phyloP scores from a whole-genome alignment of 169 alveolate species.

The Ichthyophthirius multifiliis region DNA sequence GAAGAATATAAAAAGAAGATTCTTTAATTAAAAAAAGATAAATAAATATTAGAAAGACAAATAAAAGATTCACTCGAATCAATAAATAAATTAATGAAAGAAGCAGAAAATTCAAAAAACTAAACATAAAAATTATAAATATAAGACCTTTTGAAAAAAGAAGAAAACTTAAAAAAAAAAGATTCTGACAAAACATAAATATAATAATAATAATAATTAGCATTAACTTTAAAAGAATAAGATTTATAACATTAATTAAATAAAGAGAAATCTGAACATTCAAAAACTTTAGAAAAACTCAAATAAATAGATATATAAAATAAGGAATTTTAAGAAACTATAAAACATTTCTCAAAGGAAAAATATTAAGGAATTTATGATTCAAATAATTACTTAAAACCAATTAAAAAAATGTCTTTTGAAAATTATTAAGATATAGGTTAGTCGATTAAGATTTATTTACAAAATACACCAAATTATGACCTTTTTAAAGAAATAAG shows the following conservation, averaged over 20 bases:
- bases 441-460: neutral
- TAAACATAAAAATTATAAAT: neutral
- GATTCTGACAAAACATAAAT: neutral
- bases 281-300: neutral
- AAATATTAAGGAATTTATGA: neutral
- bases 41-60: neutral
- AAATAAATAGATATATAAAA: neutral
- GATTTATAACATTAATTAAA: neutral
- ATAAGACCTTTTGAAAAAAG: neutral
- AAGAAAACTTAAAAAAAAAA: neutral
- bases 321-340: neutral
- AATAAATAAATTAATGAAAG: neutral
- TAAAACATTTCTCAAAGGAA: neutral
- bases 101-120: neutral
- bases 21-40: neutral
- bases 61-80: neutral
- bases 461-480: neutral
- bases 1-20: neutral
- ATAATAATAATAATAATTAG: neutral
- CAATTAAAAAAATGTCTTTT: neutral
- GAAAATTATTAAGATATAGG: neutral
- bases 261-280: neutral
- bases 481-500: neutral
- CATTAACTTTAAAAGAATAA: neutral
- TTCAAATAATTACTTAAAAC: neutral